Base-by-base conservation (phyloP, 257 asterid species). In the Gentiana straminea region DNA sequence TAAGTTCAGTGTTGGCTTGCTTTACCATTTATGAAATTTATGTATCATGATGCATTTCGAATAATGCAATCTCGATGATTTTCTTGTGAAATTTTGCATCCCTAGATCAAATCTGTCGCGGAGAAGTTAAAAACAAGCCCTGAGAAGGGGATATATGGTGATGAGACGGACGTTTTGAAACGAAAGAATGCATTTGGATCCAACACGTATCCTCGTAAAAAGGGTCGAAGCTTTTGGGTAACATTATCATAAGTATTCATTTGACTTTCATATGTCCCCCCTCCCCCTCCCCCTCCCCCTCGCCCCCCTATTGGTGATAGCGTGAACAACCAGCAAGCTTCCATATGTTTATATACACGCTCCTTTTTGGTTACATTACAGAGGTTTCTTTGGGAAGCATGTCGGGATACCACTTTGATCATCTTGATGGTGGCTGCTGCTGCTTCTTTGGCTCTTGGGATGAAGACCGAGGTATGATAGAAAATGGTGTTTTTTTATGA, bases 401-500 rank as follows among this genome's bases (percentile, higher is more conserved):
- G 96, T 64, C 75, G 81, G 41, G 98, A 91, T 69, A 91, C 96
- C 5, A 91, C 98, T 36, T 69, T 91, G 61, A 79, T 91, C 59
- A 91, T 91, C 71, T 75, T 91, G 84, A 87, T 84, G 96, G 89
- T 91, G 11, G 98, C 98, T 62, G 96, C 98, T 12, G 96, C 95
- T 67, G 98, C 98, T 74, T 91, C 98, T 38, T 77, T 91, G 72
- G 95, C 83, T 10, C 87, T 91, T 9, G 96, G 96, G 49, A 91
- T 87, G 58, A 87, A 84, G 79, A 78, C 96, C 15, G 98, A 91
- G 96, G 98, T 87, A 65, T 67, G 75, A 4, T 13, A 59, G 43
- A 49, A 44, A 59, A 41, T 39, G 55, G 44, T 33, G 43, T 3
- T 38, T 12, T 13, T n/a, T 9, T 5, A n/a, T 8, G 3, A 38